Evolutionary conservation across 805 yeast species (phyloP).

Genomic region (Jamesozyma lodderae): DNA sequence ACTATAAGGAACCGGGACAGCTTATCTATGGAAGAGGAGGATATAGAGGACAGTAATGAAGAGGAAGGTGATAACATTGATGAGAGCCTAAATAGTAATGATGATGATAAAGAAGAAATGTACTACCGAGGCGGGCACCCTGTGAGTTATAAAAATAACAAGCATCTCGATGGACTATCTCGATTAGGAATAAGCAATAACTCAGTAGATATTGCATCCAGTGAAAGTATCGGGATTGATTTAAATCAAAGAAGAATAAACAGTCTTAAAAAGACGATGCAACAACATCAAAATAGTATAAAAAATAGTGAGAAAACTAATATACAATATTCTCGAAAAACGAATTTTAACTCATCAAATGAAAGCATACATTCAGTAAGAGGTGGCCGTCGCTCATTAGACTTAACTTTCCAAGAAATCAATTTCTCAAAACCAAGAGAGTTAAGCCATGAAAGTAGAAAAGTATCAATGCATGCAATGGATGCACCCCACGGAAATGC

Average conservation of each 20-base stretch:
- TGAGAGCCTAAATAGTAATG: neutral
- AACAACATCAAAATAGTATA: too few relatives aligned
- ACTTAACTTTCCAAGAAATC: slow-evolving; percentile 22
- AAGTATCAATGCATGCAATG: too few relatives aligned
- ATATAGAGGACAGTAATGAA: neutral
- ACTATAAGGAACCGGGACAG: neutral
- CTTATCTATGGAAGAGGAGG: neutral
- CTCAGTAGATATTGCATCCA: slow-evolving; percentile 17
- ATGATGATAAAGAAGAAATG: neutral
- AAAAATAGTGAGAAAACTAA: too few relatives aligned
- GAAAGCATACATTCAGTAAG: neutral
- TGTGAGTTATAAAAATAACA: too few relatives aligned
- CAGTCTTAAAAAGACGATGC: too few relatives aligned
- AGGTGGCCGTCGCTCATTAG: slow-evolving; percentile 17
- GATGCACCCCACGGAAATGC: too few relatives aligned
- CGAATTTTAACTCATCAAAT: too few relatives aligned
- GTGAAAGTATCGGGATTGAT: slow-evolving; percentile 23
- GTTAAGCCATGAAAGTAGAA: neutral
- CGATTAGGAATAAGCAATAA: neutral
- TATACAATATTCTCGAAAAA: too few relatives aligned
- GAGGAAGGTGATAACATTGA: neutral
- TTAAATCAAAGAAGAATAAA: slow-evolving; percentile 11
- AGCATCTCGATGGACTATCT: too few relatives aligned
- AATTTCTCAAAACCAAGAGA: slow-evolving; percentile 8
- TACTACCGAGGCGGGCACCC: too few relatives aligned